A percentile compares a stretch with the other conserved stretches of the same genome.
These are phyloP conservation scores for Aureobasidium sp. DNA, from an alignment of 2,329 filamentous ascomycete species.

Conservation along the genomic window DNA sequence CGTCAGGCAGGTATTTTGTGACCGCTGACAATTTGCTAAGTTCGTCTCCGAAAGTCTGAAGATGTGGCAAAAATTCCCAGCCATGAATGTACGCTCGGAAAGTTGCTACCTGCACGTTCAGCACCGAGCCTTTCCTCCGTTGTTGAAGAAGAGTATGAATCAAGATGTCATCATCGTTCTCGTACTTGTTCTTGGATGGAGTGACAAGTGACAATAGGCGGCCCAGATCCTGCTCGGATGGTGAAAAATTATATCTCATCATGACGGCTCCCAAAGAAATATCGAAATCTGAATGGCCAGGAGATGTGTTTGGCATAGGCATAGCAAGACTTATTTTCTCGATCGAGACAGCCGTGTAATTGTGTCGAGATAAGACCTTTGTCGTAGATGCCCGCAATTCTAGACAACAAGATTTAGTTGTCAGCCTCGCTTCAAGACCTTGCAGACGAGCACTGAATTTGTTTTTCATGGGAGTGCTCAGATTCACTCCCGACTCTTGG, in stretches of 20 bases:
- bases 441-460: slow-evolving; percentile 74
- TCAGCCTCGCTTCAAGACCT: slow-evolving; percentile 67
- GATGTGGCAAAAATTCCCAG: slow-evolving; percentile 56
- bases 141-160: slow-evolving; percentile 85
- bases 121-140: slow-evolving; percentile 74
- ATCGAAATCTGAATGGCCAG: slow-evolving; percentile 33
- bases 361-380: slow-evolving; percentile 69
- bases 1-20: slow-evolving; percentile 89
- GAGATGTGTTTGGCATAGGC: slow-evolving; percentile 50
- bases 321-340: slow-evolving; percentile 66
- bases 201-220: slow-evolving; percentile 78
- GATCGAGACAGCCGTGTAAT: slow-evolving; percentile 65
- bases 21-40: slow-evolving; percentile 76
- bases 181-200: slow-evolving; percentile 84
- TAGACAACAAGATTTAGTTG: slow-evolving; percentile 70
- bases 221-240: slow-evolving; percentile 74
- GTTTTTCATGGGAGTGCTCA: slow-evolving; percentile 30
- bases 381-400: slow-evolving; percentile 71
- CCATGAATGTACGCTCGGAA: slow-evolving; percentile 57
- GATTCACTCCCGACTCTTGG: slow-evolving; percentile 35
- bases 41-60: slow-evolving; percentile 70
- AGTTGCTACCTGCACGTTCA: slow-evolving; percentile 61
- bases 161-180: slow-evolving; percentile 87
- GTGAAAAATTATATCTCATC: slow-evolving; percentile 64
- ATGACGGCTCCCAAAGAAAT: slow-evolving; percentile 59